Percentiles rank a stretch among this genome's conserved stretches.
These are phyloP conservation scores for Ramalina peruviana DNA, from an alignment of 495 filamentous ascomycete species.

Conservation along the genomic window DNA sequence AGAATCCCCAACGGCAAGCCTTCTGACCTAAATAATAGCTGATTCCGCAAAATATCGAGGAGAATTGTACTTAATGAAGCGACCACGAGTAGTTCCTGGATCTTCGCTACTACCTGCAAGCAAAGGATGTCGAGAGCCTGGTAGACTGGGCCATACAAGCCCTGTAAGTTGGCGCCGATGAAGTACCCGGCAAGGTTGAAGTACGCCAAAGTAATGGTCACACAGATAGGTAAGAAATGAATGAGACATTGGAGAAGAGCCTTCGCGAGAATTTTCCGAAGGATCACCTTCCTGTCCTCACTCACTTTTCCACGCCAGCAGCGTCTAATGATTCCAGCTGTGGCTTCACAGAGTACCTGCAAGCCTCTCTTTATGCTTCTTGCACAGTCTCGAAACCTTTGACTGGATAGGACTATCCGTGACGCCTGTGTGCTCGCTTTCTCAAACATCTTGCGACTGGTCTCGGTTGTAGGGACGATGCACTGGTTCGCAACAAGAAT, in stretches of 20 bases:
- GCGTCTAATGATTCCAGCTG: neutral
- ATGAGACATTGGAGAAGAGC: slow-evolving; percentile 1
- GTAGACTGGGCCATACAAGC: neutral
- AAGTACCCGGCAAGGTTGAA: slow-evolving; percentile 4
- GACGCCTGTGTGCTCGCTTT: no score
- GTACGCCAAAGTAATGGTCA: slow-evolving; percentile 1
- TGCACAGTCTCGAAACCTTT: no score
- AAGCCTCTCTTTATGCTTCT: no score
- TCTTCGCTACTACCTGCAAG: slow-evolving; percentile 5
- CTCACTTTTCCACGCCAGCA: neutral
- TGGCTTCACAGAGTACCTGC: no score
- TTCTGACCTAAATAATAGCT: neutral
- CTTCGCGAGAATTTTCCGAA: neutral
- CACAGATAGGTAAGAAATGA: slow-evolving; percentile 4
- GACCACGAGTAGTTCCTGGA: slow-evolving; percentile 3
- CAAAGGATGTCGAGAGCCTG: slow-evolving; percentile 4
- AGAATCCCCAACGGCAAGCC: slow-evolving; percentile 5
- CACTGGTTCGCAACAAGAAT: no score
- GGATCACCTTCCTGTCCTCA: neutral
- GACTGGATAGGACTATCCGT: no score
- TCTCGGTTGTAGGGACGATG: no score
- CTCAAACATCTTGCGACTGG: no score
- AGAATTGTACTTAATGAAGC: slow-evolving; percentile 1
- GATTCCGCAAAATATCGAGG: neutral
- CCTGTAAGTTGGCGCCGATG: slow-evolving; percentile 3